These are phyloP conservation scores for Ganoderma multipileum DNA, from an alignment of 1,284 basidiomycete genomes.

Conservation along the genomic window DNA sequence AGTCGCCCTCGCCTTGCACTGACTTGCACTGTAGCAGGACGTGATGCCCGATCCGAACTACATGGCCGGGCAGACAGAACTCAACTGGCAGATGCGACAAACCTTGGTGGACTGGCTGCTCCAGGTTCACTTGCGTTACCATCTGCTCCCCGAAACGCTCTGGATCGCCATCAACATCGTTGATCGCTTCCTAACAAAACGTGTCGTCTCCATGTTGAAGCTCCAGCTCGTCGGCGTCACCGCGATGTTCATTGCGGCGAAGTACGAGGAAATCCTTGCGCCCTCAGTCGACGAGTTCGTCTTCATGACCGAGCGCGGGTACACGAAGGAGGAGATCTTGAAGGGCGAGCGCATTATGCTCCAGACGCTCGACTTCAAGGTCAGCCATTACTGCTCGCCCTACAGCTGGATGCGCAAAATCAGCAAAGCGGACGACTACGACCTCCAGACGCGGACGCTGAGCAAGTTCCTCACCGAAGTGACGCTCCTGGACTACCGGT, in stretches of 20 bases:
- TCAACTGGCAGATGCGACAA: slow-evolving; percentile 95
- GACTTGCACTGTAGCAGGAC: slow-evolving; percentile 59
- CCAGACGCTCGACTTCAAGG: slow-evolving; percentile 92
- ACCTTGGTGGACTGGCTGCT: slow-evolving; percentile 98
- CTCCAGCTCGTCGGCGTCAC: slow-evolving; percentile 98
- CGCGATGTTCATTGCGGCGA: slow-evolving; percentile 96
- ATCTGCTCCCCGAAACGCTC: slow-evolving; percentile 97
- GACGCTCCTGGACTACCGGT: slow-evolving; percentile 92
- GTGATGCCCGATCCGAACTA: slow-evolving; percentile 95
- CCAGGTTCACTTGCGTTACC: slow-evolving; percentile 97
- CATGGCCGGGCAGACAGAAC: slow-evolving; percentile 94
- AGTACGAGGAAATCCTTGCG: slow-evolving; percentile 98
- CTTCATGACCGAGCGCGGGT: slow-evolving; percentile 96
- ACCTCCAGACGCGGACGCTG: slow-evolving; percentile 96
- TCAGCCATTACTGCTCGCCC: slow-evolving; percentile 98
- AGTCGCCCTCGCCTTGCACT: slow-evolving; percentile 18
- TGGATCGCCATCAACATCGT: slow-evolving; percentile 99
- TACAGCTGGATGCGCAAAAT: slow-evolving; percentile 99
- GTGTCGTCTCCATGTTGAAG: slow-evolving; percentile 92
- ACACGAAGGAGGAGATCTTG: slow-evolving; percentile 94
- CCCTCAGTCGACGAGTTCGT: slow-evolving; percentile 96
- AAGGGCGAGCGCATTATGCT: slow-evolving; percentile 98
- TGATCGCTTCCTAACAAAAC: slow-evolving; percentile 94
- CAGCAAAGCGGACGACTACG: slow-evolving; percentile 99
- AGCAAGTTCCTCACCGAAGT: slow-evolving; percentile 99